These are phyloP conservation scores for Fusarium napiforme DNA, from an alignment of 2,329 filamentous ascomycete species.

Conservation along the genomic window DNA sequence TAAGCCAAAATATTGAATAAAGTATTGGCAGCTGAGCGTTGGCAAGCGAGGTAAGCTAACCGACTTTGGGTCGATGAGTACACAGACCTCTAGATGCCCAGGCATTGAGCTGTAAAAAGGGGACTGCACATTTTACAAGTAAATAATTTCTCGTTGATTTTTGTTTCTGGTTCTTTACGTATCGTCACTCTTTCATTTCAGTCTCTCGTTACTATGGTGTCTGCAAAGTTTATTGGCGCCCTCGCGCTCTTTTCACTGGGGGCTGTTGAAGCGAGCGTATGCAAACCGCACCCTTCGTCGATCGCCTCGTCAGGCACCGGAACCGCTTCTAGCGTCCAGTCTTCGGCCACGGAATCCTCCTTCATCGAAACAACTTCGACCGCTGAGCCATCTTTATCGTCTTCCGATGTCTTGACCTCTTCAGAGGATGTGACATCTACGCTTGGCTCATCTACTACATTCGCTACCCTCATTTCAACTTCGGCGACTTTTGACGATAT, in stretches of 20 bases:
- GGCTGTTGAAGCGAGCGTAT: neutral
- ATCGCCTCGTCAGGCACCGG: neutral
- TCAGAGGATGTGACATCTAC: neutral
- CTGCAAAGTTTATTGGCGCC: neutral
- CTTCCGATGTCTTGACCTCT: neutral
- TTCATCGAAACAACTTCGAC: neutral
- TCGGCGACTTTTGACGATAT: neutral
- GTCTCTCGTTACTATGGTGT: neutral
- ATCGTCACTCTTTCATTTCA: neutral
- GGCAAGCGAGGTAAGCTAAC: neutral
- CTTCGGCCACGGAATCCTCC: neutral
- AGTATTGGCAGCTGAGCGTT: neutral
- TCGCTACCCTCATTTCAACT: neutral
- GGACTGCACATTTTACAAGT: neutral
- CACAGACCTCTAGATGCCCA: neutral
- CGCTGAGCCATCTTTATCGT: neutral
- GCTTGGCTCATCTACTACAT: neutral
- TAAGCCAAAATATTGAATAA: neutral
- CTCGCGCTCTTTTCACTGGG: neutral
- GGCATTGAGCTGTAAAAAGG: neutral
- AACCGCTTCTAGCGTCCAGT: neutral
- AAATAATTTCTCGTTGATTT: neutral
- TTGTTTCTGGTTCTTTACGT: neutral
- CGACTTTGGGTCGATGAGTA: neutral
- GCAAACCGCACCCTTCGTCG: neutral